Evolutionary conservation across 139 green algal genomes (phyloP), one percentile per base, ranked within the genome.

Genomic region (Haematococcus lacustris): DNA sequence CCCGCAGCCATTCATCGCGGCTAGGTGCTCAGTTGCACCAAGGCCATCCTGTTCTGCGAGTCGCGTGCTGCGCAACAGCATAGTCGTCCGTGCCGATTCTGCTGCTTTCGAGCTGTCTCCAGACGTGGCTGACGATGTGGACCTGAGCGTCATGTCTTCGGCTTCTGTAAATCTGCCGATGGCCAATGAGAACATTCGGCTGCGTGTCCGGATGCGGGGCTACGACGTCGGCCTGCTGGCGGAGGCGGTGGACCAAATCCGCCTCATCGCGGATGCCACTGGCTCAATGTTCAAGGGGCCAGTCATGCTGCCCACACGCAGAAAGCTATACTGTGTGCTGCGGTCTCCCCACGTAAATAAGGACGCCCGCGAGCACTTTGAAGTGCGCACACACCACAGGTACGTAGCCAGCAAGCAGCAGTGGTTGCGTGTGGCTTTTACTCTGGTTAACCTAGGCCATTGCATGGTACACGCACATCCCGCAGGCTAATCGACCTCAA

Each of bases 301-400:
- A 57, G 78, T 89, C 60, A 86, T 86, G 78, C 80, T 97, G 41
- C 92, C 92, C 38, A 96, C 90, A 35, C 78, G 80, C 68, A 82
- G 74, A 67, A 73, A 70, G 50, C 68, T 88, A 1, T 97, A 91
- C 79, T 94, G 88, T 74, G 86, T 96, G 53, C 82, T 97, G 59
- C 85, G 89, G 43, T 95, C 89, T 1, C 92, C 92, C 3, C 91
- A 96, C 82, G 92, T 96, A 9, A 88, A 97, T 86, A 96, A 96
- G 84, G 87, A 97, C 59, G 88, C 86, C 21, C 84, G 90, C 35
- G 92, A 97, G 85, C 92, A 97, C 82, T 97, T 97, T 75, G 90
- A 97, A 82, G 89, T 94, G 26, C 80, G 88, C 30, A 94, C 86
- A 2, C 91, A 94, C 85, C 81, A 90, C 63, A 84, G 61, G 71